These are phyloP conservation scores for Penicillium paxilli DNA, from an alignment of 495 filamentous ascomycete species.

Conservation along the genomic window DNA sequence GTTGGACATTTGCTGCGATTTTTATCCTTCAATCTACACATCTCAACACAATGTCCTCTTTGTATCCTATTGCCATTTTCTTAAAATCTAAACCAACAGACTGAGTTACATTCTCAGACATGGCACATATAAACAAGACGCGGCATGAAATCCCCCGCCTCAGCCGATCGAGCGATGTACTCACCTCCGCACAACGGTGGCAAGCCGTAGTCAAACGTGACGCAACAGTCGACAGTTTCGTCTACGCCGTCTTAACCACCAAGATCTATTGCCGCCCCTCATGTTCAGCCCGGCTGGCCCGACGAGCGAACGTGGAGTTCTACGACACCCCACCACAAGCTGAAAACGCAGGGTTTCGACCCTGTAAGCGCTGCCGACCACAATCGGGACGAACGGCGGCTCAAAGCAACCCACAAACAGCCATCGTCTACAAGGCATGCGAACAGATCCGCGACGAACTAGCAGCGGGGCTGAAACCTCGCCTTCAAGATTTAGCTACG, in stretches of 20 bases:
- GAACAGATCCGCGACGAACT: slow-evolving; percentile 27
- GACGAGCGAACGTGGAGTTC: slow-evolving; percentile 61
- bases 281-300: slow-evolving; percentile 59
- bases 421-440: slow-evolving; percentile 49
- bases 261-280: slow-evolving; percentile 65
- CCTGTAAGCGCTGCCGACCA: slow-evolving; percentile 67
- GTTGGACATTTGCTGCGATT: neutral
- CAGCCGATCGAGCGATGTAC: slow-evolving; percentile 10
- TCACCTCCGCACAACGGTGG: slow-evolving; percentile 50
- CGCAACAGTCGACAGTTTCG: slow-evolving; percentile 49
- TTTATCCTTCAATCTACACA: neutral
- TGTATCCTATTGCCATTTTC: neutral
- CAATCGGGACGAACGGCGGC: slow-evolving; percentile 35
- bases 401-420: slow-evolving; percentile 39
- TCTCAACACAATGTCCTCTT: neutral
- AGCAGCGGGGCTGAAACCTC: slow-evolving; percentile 35
- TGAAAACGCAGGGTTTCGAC: slow-evolving; percentile 54
- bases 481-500: slow-evolving; percentile 50
- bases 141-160: slow-evolving; percentile 31
- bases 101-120: too few relatives aligned
- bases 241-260: slow-evolving; percentile 64
- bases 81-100: too few relatives aligned
- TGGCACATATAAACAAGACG: neutral
- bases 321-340: slow-evolving; percentile 56
- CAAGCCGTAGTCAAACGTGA: slow-evolving; percentile 55